Evolutionary conservation across 306 rosid species (phyloP).

Genomic region (Prunus kanzakura): DNA sequence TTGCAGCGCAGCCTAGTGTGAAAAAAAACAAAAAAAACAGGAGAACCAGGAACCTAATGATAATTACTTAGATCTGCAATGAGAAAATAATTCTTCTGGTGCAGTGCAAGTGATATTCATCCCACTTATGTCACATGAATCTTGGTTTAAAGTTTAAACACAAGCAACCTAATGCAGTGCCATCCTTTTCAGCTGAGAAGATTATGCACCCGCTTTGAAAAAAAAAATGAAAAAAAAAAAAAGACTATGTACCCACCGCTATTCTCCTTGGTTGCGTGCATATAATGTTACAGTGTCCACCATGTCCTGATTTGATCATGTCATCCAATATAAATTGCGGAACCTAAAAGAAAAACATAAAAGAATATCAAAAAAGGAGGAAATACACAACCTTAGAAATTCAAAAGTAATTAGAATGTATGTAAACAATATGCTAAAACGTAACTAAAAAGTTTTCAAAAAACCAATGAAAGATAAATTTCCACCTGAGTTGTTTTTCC

Average conservation of each 20-base stretch:
- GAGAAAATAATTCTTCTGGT: not conserved
- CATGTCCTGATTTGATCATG: constrained; percentile 72
- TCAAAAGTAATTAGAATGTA: constrained; percentile 5
- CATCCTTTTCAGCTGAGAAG: constrained; percentile 16
- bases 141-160: not conserved
- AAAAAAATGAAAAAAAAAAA: too few species aligned
- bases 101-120: not conserved
- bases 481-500: constrained; percentile 98
- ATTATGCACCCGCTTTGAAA: constrained; percentile 18
- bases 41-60: not conserved
- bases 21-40: not conserved
- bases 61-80: not conserved
- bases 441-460: constrained; percentile 1
- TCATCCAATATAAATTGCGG: constrained; percentile 95
- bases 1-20: not conserved
- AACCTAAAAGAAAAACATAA: constrained; percentile 50
- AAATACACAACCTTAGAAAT: constrained; percentile 7
- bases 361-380: not conserved
- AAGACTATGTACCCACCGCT: constrained; percentile 50
- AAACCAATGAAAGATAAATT: constrained; percentile 16
- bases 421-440: not conserved
- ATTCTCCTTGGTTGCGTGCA: constrained; percentile 99
- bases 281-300: constrained; percentile 77
- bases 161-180: constrained; percentile 1
- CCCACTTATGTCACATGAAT: not conserved